phyloP scores from a whole-genome alignment of 208 protist genomes.

The Crithidia acanthocephali region DNA sequence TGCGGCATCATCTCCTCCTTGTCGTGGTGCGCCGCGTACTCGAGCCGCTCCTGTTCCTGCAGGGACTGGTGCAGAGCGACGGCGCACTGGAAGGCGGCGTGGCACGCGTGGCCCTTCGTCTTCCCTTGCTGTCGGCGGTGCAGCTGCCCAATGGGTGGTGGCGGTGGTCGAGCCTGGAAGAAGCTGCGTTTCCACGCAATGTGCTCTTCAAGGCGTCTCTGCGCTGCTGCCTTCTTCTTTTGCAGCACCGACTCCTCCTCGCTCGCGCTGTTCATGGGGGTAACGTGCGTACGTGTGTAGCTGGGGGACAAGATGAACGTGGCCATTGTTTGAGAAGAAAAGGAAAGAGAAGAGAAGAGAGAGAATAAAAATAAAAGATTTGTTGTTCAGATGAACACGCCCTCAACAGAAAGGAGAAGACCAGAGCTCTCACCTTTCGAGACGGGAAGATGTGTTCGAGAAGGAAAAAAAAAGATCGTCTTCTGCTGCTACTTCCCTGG shows the following conservation, averaged over 20 bases:
- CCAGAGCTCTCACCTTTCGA: no score
- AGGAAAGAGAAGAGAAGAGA: no score
- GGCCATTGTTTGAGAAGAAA: no score
- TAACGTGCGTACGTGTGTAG: background rate
- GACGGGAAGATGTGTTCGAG: no score
- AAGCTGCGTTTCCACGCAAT: slow-evolving; percentile 76
- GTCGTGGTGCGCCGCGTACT: slow-evolving; percentile 33
- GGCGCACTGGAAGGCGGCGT: slow-evolving; percentile 23
- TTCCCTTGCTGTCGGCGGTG: slow-evolving; percentile 47
- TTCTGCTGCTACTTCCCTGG: no score
- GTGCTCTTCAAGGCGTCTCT: slow-evolving; percentile 52
- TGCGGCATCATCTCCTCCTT: background rate
- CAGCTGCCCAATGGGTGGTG: slow-evolving; percentile 50
- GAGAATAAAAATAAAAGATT: no score
- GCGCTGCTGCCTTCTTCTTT: slow-evolving; percentile 35
- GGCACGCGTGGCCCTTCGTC: slow-evolving; percentile 23
- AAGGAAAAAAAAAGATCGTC: background rate
- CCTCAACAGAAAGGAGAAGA: no score
- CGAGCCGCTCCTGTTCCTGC: slow-evolving; percentile 22
- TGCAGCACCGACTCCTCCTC: slow-evolving; percentile 23
- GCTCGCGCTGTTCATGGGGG: background rate
- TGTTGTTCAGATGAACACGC: no score
- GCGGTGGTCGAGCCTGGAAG: slow-evolving; percentile 73
- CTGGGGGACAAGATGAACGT: no score
- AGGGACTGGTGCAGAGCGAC: slow-evolving; percentile 5